Evolutionary conservation across 345 rosid species (phyloP).

Genomic region (Pistacia integerrima): DNA sequence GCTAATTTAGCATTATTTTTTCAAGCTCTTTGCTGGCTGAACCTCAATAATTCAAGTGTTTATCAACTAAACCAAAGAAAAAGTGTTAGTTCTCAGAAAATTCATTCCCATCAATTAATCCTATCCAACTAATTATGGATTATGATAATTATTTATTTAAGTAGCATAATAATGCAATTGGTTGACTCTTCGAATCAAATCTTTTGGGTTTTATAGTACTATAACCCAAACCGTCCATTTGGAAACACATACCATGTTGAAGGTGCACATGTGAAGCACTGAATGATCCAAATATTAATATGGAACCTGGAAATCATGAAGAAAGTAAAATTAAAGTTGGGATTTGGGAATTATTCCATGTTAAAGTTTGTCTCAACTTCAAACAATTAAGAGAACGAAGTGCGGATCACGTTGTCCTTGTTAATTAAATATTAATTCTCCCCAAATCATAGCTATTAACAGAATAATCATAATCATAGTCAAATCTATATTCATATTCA

Average conservation of each 20-base stretch:
- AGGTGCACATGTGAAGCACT: background rate
- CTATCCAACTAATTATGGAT: background rate
- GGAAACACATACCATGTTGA: too few species aligned
- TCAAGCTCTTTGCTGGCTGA: background rate
- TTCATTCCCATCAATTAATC: too few species aligned
- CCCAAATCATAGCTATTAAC: too few species aligned
- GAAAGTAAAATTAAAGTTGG: too few species aligned
- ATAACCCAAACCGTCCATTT: too few species aligned
- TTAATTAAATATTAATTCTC: background rate
- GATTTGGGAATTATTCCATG: background rate
- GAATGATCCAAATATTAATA: background rate
- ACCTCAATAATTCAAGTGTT: slow-evolving; percentile 8
- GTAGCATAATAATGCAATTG: background rate
- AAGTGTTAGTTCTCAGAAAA: too few species aligned
- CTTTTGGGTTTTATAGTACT: too few species aligned
- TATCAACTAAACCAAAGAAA: too few species aligned
- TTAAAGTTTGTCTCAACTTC: background rate
- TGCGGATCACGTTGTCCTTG: slow-evolving; percentile 24
- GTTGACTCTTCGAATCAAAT: background rate
- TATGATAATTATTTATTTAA: background rate
- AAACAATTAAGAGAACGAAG: background rate
- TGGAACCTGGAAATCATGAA: background rate
- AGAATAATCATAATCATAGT: background rate
- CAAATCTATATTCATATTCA: background rate
- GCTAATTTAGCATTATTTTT: slow-evolving; percentile 3